phyloP scores from a whole-genome alignment of 2,329 filamentous ascomycete species.

The Westerdykella ornata region DNA sequence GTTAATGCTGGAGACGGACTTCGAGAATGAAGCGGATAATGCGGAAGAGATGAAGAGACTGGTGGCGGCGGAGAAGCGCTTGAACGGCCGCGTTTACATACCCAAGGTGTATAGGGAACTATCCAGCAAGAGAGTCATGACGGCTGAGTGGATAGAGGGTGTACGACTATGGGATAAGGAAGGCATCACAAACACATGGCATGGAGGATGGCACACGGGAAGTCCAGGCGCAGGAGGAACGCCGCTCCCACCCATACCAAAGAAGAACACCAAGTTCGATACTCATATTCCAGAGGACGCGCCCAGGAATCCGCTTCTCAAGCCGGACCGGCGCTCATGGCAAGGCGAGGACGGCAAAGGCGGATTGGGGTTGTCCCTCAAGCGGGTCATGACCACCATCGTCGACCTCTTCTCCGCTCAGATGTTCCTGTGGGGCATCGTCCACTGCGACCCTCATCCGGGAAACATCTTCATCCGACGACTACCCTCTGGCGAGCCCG shows the following conservation, averaged over 20 bases:
- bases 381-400: slow-evolving; percentile 93
- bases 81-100: slow-evolving; percentile 79
- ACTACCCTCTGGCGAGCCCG: slow-evolving; percentile 69
- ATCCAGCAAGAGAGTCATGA: slow-evolving; percentile 76
- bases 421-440: slow-evolving; percentile 93
- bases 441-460: slow-evolving; percentile 95
- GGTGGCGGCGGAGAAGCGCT: slow-evolving; percentile 65
- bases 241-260: slow-evolving; percentile 47
- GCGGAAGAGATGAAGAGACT: slow-evolving; percentile 74
- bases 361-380: slow-evolving; percentile 73
- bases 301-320: slow-evolving; percentile 54
- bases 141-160: slow-evolving; percentile 96
- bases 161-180: slow-evolving; percentile 89
- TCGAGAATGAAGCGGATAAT: slow-evolving; percentile 84
- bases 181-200: slow-evolving; percentile 68
- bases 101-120: slow-evolving; percentile 78
- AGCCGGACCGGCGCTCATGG: slow-evolving; percentile 76
- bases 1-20: slow-evolving; percentile 90
- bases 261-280: slow-evolving; percentile 30
- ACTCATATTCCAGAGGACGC: slow-evolving; percentile 26
- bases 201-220: slow-evolving; percentile 66
- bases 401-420: slow-evolving; percentile 94
- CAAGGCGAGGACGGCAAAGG: slow-evolving; percentile 64
- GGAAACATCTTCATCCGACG: slow-evolving; percentile 96
- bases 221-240: slow-evolving; percentile 70